Evolutionary conservation across 768 basidiomycete species (phyloP).

Genomic region (Candolleomyces aberdarensis): DNA sequence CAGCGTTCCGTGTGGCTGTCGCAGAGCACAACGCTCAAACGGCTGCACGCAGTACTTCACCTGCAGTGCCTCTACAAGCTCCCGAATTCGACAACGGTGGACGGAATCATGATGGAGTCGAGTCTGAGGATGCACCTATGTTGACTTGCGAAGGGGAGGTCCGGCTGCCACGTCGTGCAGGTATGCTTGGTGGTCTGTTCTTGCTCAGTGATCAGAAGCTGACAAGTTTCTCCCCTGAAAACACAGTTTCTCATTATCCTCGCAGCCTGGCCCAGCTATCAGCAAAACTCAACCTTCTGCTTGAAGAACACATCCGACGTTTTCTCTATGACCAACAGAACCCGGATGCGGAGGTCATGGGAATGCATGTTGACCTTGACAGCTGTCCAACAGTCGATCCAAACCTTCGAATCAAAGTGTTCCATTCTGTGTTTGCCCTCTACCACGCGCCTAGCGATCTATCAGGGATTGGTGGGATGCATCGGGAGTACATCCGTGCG

Average conservation of each 20-base stretch:
- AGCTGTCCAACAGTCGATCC: neutral
- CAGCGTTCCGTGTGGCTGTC: slow-evolving; percentile 1
- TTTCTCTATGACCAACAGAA: neutral
- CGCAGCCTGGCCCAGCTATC: neutral
- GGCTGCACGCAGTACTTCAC: no score
- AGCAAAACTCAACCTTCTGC: neutral
- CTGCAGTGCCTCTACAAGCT: no score
- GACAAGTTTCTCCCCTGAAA: no score
- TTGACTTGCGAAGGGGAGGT: no score
- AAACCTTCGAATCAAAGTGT: neutral
- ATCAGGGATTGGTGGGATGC: slow-evolving; percentile 16
- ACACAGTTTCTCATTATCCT: neutral
- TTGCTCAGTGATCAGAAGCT: no score
- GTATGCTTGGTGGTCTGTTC: no score
- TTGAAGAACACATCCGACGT: neutral
- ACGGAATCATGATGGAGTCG: no score
- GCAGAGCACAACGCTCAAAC: neutral
- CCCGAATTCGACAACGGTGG: no score
- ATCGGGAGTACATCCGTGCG: slow-evolving; percentile 18
- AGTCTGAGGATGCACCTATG: no score
- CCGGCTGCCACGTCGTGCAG: no score
- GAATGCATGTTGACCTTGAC: neutral
- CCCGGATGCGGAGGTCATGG: neutral
- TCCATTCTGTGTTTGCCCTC: neutral
- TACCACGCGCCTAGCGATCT: slow-evolving; percentile 17